Base-by-base conservation (phyloP, 306 rosid species). In the Lathyrus sativus region DNA sequence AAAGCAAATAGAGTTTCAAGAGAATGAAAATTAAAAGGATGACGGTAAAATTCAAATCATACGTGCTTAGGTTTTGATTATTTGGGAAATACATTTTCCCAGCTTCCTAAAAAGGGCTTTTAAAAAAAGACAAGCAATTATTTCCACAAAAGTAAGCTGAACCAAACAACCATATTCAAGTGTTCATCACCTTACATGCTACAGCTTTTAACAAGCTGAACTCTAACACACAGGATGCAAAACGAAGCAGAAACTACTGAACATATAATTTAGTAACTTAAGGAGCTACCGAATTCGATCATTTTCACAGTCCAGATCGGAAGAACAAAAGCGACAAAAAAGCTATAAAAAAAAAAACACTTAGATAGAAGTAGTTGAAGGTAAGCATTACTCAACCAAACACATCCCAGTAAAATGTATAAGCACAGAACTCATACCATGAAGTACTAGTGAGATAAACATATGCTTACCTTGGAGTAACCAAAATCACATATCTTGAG, bases 401-500 rank as follows among this genome's bases (percentile, higher is more conserved):
- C 59, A 73, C 11, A 18, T 39, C 9, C 18, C 42, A 60, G 24
- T 67, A 42, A 61, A 48, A 37, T 31, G 45, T 38, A 42, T 2
- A 57, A 72, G 57, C 70, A 73, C 29, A 55, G 8, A 53, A 50
- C 65, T 18, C 48, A 43, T 7, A 65, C 51, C 39, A 61, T 51
- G 74, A 57, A 35, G 61, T 50, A 13, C 29, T 26, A 60, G 70
- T 4, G 43, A 60, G 45, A 59, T 11, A 45, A 72, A 42, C 12
- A 79, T 14, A 65, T 7, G 2, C 49, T 55, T 84, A 93, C 98
- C 96, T 93, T 93, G 48, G 98, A 90, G 76, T 93, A 93, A 31
- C 98, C 98, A 81, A 93, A 93, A 78, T 93, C 98, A 38, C 98
- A 93, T 82, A 93, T 93, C 78, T 93, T 93, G 79, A 93, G 77